Percentiles rank a stretch among this genome's conserved stretches.
Evolutionary conservation across 78 protist genomes (phyloP).

Genomic region (Creolimax fragrantissima): DNA sequence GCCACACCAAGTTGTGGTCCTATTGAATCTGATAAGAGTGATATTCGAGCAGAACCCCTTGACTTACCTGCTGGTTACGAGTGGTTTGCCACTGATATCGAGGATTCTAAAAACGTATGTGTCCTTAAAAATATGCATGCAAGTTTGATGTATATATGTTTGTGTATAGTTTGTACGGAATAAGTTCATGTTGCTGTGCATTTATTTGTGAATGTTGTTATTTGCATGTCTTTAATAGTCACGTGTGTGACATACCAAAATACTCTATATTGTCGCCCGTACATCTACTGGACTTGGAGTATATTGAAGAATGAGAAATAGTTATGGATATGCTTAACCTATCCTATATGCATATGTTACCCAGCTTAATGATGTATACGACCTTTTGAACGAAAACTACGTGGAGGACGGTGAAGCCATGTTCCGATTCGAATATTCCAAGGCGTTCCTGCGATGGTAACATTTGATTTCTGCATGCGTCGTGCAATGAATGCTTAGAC

Average conservation of each 20-base stretch:
- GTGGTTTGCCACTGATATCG: slow-evolving; percentile 67
- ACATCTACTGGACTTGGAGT: no score
- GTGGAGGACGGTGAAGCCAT: slow-evolving; percentile 95
- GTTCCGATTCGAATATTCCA: slow-evolving; percentile 96
- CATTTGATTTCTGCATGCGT: no score
- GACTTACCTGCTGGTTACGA: slow-evolving; percentile 73
- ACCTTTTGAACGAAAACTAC: slow-evolving; percentile 76
- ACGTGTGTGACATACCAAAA: no score
- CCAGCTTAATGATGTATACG: slow-evolving; percentile 69
- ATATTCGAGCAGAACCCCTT: slow-evolving; percentile 71
- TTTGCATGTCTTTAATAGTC: no score
- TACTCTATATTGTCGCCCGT: no score
- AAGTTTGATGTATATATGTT: neutral
- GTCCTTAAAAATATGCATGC: neutral
- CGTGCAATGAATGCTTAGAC: no score
- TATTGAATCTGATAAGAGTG: slow-evolving; percentile 41
- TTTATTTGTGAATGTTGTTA: neutral
- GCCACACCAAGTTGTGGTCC: slow-evolving; percentile 40
- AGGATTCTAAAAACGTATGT: slow-evolving; percentile 35
- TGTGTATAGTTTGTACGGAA: no score
- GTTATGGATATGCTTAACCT: no score
- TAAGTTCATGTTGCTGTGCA: neutral
- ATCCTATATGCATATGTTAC: no score
- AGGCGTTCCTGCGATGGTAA: slow-evolving; percentile 83
- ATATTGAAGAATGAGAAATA: no score